Evolutionary conservation across 805 yeast genomes (phyloP), one percentile per base, ranked within the genome.

Genomic region (Grigorovia transvaalensis): DNA sequence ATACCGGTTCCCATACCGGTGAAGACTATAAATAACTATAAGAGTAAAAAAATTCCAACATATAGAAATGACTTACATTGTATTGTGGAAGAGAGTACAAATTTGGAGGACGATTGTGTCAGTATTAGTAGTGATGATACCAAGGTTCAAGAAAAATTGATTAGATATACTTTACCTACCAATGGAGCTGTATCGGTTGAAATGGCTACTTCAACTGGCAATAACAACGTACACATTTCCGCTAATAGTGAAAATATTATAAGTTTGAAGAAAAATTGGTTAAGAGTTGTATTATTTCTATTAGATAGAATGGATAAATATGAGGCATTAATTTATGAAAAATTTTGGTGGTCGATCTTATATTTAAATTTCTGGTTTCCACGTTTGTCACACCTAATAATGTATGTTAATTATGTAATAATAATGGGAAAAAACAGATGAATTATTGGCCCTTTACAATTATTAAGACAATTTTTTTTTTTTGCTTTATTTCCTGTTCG

Each of bases 291-390:
- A 17, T 48, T 54, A n/a, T 49, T 44, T 2, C 41, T 55, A 7
- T 45, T 56, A 6, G 52, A 53, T 40, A 47, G 15, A 13, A 47
- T 61, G 13, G 60, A 59, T 40, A 50, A 45, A 35, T 30, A 58
- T 5, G 63, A 63, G 49, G 40, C 54, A 8, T 56, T 50, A 35
- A 4, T 53, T 23, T 59, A 60, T 33, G 63, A 61, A 44, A 53
- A 55, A 12, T 53, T 63, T 41, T 63, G 66, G 61, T 50, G 57
- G 11, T 45, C 55, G 18, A 43, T 62, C 12, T 50, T 61, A 5
- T 57, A 60, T 50, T 40, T 59, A 40, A 59, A 61, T 46, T 48
- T 60, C 43, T 57, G 62, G 56, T 56, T 60, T 44, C 65, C 65
- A 15, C 53, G 53, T 45, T 33, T 56, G 19, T 54, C 60, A 2